Base-by-base conservation (phyloP, 192 early-diverging fungal species). In the Endogone sp. region DNA sequence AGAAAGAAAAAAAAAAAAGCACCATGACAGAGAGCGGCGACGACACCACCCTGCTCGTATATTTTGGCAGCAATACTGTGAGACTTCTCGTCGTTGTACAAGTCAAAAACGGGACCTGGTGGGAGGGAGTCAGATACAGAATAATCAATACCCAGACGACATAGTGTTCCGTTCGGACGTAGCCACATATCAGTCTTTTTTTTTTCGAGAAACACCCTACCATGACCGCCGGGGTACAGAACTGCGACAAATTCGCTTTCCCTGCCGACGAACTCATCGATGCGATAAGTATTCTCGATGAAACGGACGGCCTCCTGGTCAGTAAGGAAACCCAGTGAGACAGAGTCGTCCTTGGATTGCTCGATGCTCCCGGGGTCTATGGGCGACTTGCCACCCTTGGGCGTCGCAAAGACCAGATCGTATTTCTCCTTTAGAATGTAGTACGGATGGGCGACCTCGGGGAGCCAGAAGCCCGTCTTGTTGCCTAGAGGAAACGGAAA, bases 161-260 rank as follows among this genome's bases (percentile, higher is more conserved):
- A n/a, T n/a, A n/a, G n/a, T n/a, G n/a, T n/a, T n/a, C n/a, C n/a
- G n/a, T n/a, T n/a, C n/a, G n/a, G n/a, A n/a, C n/a, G n/a, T n/a
- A n/a, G n/a, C n/a, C n/a, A n/a, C n/a, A n/a, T n/a, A n/a, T n/a
- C n/a, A n/a, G n/a, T n/a, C n/a, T n/a, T n/a, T n/a, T n/a, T n/a
- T n/a, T n/a, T n/a, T n/a, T n/a, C n/a, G n/a, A n/a, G n/a, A n/a
- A n/a, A n/a, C 84, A 86, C 81, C 25, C 82, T 80, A 10, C 85
- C 86, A 44, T 87, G 85, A 20, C 85, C 85, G 21, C 85, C 85
- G 3, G 85, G 85, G 69, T 79, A 84, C 44, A 87, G 56, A 25
- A 87, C 69, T 13, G 81, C 84, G 24, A 56, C 80, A 59, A 79
- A 87, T 3, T 87, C 68, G 1, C 10, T 29, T 55, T 73, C 75